These are phyloP conservation scores for Leishmania guyanensis DNA, from an alignment of 208 protist genomes.

Conservation along the genomic window DNA sequence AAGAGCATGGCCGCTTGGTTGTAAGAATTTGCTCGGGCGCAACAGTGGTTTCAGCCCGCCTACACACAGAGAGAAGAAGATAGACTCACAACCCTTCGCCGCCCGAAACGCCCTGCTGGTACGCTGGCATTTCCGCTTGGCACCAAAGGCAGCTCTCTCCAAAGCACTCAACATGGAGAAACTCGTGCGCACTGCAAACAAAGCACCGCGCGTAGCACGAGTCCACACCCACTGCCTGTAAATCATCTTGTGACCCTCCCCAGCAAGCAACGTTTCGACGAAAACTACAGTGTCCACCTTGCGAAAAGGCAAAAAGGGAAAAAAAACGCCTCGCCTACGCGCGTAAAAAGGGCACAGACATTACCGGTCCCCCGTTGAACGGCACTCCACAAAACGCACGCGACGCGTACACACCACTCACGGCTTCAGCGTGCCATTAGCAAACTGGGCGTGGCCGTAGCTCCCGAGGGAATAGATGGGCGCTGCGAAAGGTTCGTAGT, in stretches of 20 bases:
- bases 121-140: not conserved
- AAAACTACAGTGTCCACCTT: not conserved
- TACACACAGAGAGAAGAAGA: not conserved
- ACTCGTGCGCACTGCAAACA: no score
- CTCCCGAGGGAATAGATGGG: conserved; percentile 84
- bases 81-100: not conserved
- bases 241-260: not conserved
- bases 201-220: not conserved
- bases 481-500: conserved; percentile 89
- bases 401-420: not conserved
- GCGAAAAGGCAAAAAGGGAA: not conserved
- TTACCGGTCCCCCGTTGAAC: not conserved
- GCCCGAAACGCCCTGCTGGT: not conserved
- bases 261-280: not conserved
- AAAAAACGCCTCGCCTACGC: not conserved
- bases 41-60: not conserved
- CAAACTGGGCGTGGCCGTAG: conserved; percentile 69
- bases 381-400: not conserved
- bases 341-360: not conserved
- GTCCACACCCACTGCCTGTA: not conserved
- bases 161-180: no score
- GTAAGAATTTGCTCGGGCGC: not conserved
- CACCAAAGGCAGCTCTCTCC: not conserved
- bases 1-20: not conserved
- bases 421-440: conserved; percentile 33